These are phyloP conservation scores for Leishmania tropica DNA, from an alignment of 208 protist species.

Conservation along the genomic window DNA sequence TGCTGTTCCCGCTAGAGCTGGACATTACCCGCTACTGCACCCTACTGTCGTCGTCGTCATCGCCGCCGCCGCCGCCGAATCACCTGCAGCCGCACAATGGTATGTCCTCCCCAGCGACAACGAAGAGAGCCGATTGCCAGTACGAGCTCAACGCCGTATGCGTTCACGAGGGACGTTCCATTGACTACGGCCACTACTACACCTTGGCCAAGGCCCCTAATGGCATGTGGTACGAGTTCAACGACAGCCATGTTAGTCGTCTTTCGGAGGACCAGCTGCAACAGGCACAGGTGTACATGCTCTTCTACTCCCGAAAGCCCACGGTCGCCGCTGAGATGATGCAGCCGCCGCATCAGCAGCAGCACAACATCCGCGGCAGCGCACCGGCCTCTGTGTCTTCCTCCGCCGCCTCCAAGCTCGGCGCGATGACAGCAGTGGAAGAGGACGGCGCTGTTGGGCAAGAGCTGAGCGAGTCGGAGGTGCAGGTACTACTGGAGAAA, in stretches of 20 bases:
- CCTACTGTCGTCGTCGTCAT: conserved; percentile 2
- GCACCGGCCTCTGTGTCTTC: not conserved
- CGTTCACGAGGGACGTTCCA: conserved; percentile 83
- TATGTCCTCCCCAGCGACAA: not conserved
- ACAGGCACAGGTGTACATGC: conserved; percentile 85
- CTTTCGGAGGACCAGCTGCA: conserved; percentile 71
- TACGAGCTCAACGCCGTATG: conserved; percentile 92
- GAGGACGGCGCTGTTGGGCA: conserved; percentile 11
- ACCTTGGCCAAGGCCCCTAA: conserved; percentile 79
- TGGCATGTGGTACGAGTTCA: conserved; percentile 87
- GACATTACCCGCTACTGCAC: conserved; percentile 73
- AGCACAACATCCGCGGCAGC: conserved; percentile 1
- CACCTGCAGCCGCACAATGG: not conserved
- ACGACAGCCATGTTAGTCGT: conserved; percentile 75
- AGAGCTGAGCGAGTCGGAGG: conserved; percentile 32
- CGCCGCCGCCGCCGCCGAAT: conserved; percentile 2
- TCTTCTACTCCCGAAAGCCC: conserved; percentile 77
- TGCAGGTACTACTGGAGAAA: conserved; percentile 22
- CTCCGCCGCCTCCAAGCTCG: not conserved
- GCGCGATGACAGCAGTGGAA: not conserved
- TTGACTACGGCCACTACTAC: conserved; percentile 93
- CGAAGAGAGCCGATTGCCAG: conserved; percentile 10
- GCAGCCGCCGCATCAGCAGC: not conserved
- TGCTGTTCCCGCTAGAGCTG: conserved; percentile 67
- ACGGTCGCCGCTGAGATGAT: not conserved